Percentiles rank a stretch among this genome's conserved stretches.
Evolutionary conservation across 352 stramenopile species (phyloP).

Genomic region (Phytophthora sansomeana): DNA sequence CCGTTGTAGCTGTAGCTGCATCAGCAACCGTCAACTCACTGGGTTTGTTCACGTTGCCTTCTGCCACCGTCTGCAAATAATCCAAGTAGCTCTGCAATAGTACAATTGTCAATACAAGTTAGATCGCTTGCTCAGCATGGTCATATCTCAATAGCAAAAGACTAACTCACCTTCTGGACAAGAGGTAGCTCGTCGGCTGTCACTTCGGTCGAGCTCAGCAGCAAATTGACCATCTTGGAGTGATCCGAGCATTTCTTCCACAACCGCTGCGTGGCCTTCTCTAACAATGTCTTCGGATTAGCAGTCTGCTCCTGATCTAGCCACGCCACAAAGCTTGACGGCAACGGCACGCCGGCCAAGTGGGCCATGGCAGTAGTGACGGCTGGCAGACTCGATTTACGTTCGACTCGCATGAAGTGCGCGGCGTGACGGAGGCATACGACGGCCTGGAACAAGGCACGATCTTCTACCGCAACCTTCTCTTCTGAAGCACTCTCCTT

Average conservation of each 20-base stretch:
- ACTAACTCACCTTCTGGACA: constrained; percentile 52
- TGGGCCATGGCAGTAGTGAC: constrained; percentile 56
- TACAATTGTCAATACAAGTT: constrained; percentile 18
- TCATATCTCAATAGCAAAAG: neutral
- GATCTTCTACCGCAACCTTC: constrained; percentile 29
- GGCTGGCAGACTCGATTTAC: constrained; percentile 48
- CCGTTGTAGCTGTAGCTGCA: neutral
- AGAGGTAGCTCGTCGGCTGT: constrained; percentile 48
- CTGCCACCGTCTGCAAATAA: constrained; percentile 42
- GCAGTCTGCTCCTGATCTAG: constrained; percentile 42
- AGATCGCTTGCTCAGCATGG: constrained; percentile 8
- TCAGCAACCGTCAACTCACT: constrained; percentile 6
- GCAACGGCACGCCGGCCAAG: constrained; percentile 54
- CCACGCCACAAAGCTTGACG: constrained; percentile 57
- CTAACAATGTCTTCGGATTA: constrained; percentile 23
- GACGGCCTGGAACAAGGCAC: constrained; percentile 32
- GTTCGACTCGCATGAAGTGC: constrained; percentile 66
- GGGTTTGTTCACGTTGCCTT: constrained; percentile 27
- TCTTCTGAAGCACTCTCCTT: constrained; percentile 31
- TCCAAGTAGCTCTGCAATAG: constrained; percentile 50
- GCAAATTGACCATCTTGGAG: constrained; percentile 50
- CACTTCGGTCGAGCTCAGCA: constrained; percentile 58
- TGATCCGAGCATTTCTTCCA: constrained; percentile 48
- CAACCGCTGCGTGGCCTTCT: constrained; percentile 28
- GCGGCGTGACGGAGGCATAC: constrained; percentile 63